Percentiles rank a stretch among this genome's conserved stretches.
These are phyloP conservation scores for Gamarada debralockiae DNA, from an alignment of 495 filamentous ascomycete species.

Conservation along the genomic window DNA sequence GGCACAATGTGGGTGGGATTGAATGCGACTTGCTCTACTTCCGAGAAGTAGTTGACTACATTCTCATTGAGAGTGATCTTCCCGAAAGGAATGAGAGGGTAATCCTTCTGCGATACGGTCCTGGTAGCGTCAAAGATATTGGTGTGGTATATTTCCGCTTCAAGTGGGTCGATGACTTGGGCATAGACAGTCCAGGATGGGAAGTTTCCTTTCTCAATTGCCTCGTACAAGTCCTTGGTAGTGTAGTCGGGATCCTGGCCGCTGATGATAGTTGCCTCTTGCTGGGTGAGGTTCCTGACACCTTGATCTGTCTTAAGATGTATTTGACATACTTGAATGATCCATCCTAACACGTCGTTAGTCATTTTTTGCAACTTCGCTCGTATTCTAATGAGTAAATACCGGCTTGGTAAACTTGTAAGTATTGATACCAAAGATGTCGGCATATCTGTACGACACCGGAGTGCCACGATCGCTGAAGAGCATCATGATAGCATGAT, in stretches of 20 bases:
- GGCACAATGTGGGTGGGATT: constrained; percentile 71
- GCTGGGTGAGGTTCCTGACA: constrained; percentile 52
- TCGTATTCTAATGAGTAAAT: no score
- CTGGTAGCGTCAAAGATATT: constrained; percentile 66
- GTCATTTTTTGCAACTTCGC: no score
- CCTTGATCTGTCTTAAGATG: constrained; percentile 61
- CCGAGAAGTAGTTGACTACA: constrained; percentile 63
- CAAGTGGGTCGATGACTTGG: constrained; percentile 54
- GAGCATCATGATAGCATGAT: constrained; percentile 58
- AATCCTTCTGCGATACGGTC: constrained; percentile 63
- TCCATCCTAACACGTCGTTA: constrained; percentile 42
- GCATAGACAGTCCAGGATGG: constrained; percentile 61
- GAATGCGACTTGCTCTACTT: constrained; percentile 81
- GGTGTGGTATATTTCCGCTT: constrained; percentile 56
- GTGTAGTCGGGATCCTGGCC: constrained; percentile 57
- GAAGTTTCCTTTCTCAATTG: constrained; percentile 50
- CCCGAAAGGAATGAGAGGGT: constrained; percentile 66
- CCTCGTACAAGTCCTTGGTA: constrained; percentile 56
- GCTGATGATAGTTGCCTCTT: constrained; percentile 43
- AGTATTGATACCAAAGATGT: constrained; percentile 62
- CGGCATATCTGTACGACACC: constrained; percentile 55
- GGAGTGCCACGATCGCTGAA: constrained; percentile 61
- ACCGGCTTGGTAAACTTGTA: constrained; percentile 42
- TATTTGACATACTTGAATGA: constrained; percentile 68
- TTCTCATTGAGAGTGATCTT: constrained; percentile 68